Evolutionary conservation across 352 stramenopile species (phyloP).

Genomic region (Phytophthora cryptogea): DNA sequence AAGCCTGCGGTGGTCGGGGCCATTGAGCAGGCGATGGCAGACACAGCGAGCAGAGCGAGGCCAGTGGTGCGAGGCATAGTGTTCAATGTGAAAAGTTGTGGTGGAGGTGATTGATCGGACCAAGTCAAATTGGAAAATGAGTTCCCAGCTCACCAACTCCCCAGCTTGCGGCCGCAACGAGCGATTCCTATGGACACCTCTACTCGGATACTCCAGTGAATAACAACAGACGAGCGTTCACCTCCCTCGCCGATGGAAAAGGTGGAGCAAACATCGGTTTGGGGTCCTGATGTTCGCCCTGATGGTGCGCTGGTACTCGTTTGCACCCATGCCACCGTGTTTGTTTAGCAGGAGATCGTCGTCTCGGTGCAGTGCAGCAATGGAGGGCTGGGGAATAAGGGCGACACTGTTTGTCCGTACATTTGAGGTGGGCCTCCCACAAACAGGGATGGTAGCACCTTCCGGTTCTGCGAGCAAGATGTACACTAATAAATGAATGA

Average conservation of each 20-base stretch:
- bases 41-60: slow-evolving; percentile 12
- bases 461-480: too few species aligned
- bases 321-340: not conserved
- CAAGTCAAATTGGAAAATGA: slow-evolving; percentile 21
- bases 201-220: slow-evolving; percentile 13
- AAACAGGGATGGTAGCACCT: not conserved
- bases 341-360: not conserved
- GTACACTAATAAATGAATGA: too few species aligned
- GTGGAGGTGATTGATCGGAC: slow-evolving; percentile 6
- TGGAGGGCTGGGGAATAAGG: slow-evolving; percentile 21
- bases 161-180: not conserved
- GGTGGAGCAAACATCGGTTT: slow-evolving; percentile 16
- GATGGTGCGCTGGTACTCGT: not conserved
- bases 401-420: slow-evolving; percentile 9
- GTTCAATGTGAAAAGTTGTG: not conserved
- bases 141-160: not conserved
- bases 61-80: slow-evolving; percentile 15
- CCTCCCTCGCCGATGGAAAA: slow-evolving; percentile 4
- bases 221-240: slow-evolving; percentile 15
- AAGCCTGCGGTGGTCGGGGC: slow-evolving; percentile 15
- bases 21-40: slow-evolving; percentile 12
- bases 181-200: slow-evolving; percentile 1
- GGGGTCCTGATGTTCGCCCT: slow-evolving; percentile 18
- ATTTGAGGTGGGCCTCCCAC: not conserved
- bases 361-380: slow-evolving; percentile 16